Evolutionary conservation across 495 filamentous ascomycete genomes (phyloP), one percentile per base, ranked within the genome.

Genomic region (Hypomontagnella submonticulosa): DNA sequence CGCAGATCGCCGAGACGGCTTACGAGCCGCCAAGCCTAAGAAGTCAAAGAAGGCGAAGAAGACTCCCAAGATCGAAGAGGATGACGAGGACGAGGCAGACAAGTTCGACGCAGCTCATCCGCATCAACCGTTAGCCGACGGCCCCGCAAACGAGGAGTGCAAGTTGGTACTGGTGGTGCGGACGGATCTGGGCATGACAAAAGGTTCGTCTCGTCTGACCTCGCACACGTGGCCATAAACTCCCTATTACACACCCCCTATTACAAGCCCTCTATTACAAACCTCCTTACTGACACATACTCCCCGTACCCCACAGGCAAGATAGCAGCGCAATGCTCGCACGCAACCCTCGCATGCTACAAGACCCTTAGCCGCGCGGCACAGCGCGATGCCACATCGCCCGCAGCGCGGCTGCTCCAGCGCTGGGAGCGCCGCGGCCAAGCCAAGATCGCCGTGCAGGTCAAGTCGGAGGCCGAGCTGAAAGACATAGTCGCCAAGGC

Each of bases 271-370:
- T 9, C 44, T 33, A 2, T 18, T 2, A 4, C 34, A 23, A 41
- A 57, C 7, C 15, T 32, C 19, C 20, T n/a, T n/a, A 30, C 30
- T 36, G 44, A 44, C 19, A 1, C 19, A 23, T 3, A n/a, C 18
- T 13, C 12, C 6, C 48, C 51, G 23, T 47, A 18, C 47, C n/a
- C 38, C 38, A 51, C 63, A 97, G 95, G 95, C 62, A 99, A 99
- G 85, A 98, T 98, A 70, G 96, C 91, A 53, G 95, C 95, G 5
- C 96, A 99, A 82, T 91, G 88, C 76, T 89, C 89, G n/a, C 95
- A 99, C 77, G 95, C 95, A 7, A 97, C 95, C 1, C 87, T 99
- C 38, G 93, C 94, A 32, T 97, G 93, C 84, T 99, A 97, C 87
- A 97, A 96, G 79, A 81, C 86, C 36, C 85, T 92, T 57, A 78